Base-by-base conservation (phyloP, 441 rosid genomes). In the Viola pubescens region DNA sequence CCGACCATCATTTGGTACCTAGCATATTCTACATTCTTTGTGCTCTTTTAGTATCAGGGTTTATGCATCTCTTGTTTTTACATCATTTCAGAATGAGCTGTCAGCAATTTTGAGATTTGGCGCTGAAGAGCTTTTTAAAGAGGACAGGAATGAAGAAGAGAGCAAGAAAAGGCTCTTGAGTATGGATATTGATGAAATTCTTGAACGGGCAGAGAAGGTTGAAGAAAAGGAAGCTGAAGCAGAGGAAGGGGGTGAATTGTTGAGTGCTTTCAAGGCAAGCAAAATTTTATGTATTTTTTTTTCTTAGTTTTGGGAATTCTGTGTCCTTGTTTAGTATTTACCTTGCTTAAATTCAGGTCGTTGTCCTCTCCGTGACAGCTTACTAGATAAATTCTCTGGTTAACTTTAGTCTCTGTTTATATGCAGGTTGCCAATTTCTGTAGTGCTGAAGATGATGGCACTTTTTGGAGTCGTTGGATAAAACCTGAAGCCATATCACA, bases 391-490 rank as follows among this genome's bases (percentile, higher is more conserved):
- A 67, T 62, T 16, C 51, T 8, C 26, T 13, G 19, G 49, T 45
- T 47, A 61, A 53, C 47, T 65, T 39, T n/a, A 9, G 45, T 70
- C 59, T 68, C 61, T 56, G 61, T 26, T 65, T 39, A 19, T 67
- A 46, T 65, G 51, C 74, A 94, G 98, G 99, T 94, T 63, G 98
- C 98, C 52, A 94, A 84, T 77, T 87, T 94, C 77, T 70, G 92
- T 73, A 76, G 79, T 62, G 85, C 89, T 13, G 98, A 94, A 79
- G 97, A 94, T 77, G 98, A 94, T 81, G 88, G 96, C 58, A 88
- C 88, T 67, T 94, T 94, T 58, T 94, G 99, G 99, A 94, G 99
- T 81, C 96, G 98, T 42, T 94, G 98, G 99, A 94, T 94, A 77
- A 91, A 91, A 79, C 98, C 99, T 51, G 99, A 94, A 7, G 90